Percentiles rank a stretch among this genome's conserved stretches.
phyloP scores from a whole-genome alignment of 257 asterid genomes.

The Solanum lycopersicoides region DNA sequence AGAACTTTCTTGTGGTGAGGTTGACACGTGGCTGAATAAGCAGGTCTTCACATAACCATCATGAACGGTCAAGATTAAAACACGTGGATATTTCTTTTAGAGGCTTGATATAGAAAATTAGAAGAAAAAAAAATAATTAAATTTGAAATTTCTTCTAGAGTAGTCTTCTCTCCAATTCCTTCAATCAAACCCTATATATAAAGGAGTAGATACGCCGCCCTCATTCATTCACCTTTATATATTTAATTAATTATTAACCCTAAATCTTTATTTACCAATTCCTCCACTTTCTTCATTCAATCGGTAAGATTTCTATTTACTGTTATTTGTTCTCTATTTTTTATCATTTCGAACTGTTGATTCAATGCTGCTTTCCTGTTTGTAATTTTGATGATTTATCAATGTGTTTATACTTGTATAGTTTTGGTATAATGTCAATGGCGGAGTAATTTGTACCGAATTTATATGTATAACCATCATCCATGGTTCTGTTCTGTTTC shows the following conservation, averaged over 20 bases:
- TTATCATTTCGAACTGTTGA: no score
- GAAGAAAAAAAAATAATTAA: background rate
- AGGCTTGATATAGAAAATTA: background rate
- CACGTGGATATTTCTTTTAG: background rate
- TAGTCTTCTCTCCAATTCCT: background rate
- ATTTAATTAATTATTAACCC: no score
- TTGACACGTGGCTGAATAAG: background rate
- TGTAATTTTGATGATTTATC: background rate
- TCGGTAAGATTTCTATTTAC: background rate
- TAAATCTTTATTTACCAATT: background rate
- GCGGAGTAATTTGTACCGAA: background rate
- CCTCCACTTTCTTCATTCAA: background rate
- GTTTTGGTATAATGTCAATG: background rate
- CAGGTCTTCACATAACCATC: background rate
- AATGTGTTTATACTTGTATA: background rate
- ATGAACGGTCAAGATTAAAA: background rate
- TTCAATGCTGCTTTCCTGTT: background rate
- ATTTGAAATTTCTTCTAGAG: background rate
- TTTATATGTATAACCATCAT: background rate
- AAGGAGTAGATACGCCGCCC: constrained; percentile 13
- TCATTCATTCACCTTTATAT: background rate
- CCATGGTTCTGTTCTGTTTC: background rate
- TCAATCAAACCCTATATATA: constrained; percentile 10
- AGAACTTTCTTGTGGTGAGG: background rate
- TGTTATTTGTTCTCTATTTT: background rate